These are phyloP conservation scores for Polytrichum formosum DNA, from an alignment of 225 moss, liverwort and hornwort species.

Conservation along the genomic window DNA sequence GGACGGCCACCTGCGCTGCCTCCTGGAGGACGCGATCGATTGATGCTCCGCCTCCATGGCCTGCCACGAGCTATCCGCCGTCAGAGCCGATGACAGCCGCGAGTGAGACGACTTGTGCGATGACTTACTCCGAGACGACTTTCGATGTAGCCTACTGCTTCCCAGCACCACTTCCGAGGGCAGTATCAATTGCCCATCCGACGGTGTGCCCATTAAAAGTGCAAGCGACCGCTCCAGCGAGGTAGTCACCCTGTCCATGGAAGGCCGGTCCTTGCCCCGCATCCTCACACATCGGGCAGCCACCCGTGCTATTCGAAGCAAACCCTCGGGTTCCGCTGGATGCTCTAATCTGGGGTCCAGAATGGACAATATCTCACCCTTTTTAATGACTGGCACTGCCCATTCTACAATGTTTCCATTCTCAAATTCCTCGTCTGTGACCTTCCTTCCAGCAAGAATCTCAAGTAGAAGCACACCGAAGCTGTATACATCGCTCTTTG, in stretches of 20 bases:
- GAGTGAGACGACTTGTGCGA: constrained; percentile 29
- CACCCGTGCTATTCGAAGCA: constrained; percentile 48
- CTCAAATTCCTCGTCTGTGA: constrained; percentile 37
- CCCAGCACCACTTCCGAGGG: constrained; percentile 58
- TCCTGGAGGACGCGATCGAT: constrained; percentile 37
- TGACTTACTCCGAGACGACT: constrained; percentile 39
- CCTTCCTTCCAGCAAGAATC: constrained; percentile 42
- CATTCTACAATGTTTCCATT: constrained; percentile 53
- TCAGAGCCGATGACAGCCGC: constrained; percentile 38
- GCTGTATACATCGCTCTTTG: constrained; percentile 62
- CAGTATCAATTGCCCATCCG: constrained; percentile 41
- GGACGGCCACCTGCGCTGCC: constrained; percentile 39
- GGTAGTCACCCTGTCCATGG: constrained; percentile 64
- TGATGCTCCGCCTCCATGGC: constrained; percentile 37
- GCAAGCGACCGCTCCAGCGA: constrained; percentile 56
- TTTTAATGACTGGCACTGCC: constrained; percentile 58
- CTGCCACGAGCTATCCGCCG: constrained; percentile 50
- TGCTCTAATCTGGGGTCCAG: constrained; percentile 43
- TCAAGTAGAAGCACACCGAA: constrained; percentile 59
- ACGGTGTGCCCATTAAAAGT: constrained; percentile 50
- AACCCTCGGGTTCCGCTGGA: constrained; percentile 35
- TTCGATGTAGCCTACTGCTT: constrained; percentile 40
- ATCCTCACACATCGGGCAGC: constrained; percentile 54
- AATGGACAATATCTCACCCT: constrained; percentile 41
- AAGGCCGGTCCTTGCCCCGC: constrained; percentile 50